Conservation (phyloP, 1,284 basidiomycete species). For the Pholiota adiposa region DNA sequence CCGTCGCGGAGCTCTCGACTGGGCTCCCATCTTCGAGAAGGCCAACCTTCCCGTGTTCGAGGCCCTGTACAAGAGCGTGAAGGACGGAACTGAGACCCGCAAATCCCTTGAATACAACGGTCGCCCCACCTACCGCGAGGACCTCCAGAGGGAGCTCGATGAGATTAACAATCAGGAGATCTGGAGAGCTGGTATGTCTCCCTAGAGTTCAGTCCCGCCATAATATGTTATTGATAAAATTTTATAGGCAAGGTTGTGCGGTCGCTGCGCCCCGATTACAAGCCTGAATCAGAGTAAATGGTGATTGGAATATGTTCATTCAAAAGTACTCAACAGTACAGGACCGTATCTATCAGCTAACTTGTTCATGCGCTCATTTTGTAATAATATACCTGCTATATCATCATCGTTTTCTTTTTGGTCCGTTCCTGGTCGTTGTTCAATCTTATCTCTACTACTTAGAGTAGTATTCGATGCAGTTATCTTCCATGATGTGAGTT, state of each 20-base stretch:
- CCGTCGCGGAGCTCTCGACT: constrained; percentile 97
- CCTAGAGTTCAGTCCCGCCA: not conserved
- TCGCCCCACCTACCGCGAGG: constrained; percentile 91
- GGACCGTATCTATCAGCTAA: constrained; percentile 14
- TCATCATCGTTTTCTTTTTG: not conserved
- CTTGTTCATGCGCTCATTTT: constrained; percentile 17
- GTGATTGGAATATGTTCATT: constrained; percentile 7
- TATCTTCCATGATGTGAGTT: too few species aligned
- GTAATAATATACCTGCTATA: constrained; percentile 23
- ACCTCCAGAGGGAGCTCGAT: constrained; percentile 92
- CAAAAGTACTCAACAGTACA: constrained; percentile 30
- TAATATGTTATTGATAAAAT: constrained; percentile 5
- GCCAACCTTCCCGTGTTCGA: constrained; percentile 95
- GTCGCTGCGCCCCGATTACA: constrained; percentile 79
- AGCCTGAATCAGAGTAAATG: constrained; percentile 53
- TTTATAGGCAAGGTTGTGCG: constrained; percentile 72
- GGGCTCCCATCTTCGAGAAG: constrained; percentile 99
- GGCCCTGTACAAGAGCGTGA: constrained; percentile 92
- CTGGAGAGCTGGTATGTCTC: constrained; percentile 85
- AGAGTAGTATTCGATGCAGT: too few species aligned
- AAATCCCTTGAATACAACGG: constrained; percentile 97
- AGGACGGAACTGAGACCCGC: constrained; percentile 95
- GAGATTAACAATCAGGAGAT: constrained; percentile 98
- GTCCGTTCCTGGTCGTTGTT: not conserved
- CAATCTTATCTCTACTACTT: not conserved